Base-by-base conservation (phyloP, 345 rosid genomes). In the Gossypium arboreum region DNA sequence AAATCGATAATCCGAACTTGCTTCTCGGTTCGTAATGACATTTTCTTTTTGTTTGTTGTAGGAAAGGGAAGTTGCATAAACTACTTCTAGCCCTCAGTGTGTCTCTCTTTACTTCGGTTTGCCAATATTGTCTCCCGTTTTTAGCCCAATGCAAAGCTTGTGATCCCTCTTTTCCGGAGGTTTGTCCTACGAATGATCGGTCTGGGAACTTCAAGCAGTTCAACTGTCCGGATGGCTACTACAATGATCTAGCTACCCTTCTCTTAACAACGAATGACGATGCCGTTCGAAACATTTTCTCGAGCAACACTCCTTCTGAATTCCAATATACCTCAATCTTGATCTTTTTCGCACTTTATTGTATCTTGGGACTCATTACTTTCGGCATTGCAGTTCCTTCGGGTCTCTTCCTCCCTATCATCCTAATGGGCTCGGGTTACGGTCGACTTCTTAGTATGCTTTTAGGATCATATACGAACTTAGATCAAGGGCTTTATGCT, bases 311-410 rank as follows among this genome's bases (percentile, higher is more conserved):
- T 54, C 68, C 88, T 0, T 77, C 67, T 2, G 98, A 92, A 74
- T 94, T 87, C 78, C 81, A 84, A 29, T 73, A 80, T 20, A 29
- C 78, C 6, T 81, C 97, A 6, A 88, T 92, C 27, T 80, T 90
- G 74, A 85, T 92, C 72, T 92, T 94, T 89, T 92, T 94, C 47
- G 81, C 64, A 9, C 87, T 91, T 24, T 92, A 91, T 77, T 92
- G 92, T 71, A 80, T 88, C 75, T 79, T 94, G 48, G 98, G 97
- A 61, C 82, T 92, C 60, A 18, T 92, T 79, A 94, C 98, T 57
- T 91, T 89, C n/a, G 98, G 98, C 69, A 94, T 94, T 77, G 97
- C 97, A n/a, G 92, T 91, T 50, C 98, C 98, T 11, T 88, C 97
- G 13, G 98, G 98, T 54, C 98, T 94, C 60, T 94, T 94, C 84